Evolutionary conservation across 345 rosid genomes (phyloP), one percentile per base, ranked within the genome.

Genomic region (Noccaea bulbosa): DNA sequence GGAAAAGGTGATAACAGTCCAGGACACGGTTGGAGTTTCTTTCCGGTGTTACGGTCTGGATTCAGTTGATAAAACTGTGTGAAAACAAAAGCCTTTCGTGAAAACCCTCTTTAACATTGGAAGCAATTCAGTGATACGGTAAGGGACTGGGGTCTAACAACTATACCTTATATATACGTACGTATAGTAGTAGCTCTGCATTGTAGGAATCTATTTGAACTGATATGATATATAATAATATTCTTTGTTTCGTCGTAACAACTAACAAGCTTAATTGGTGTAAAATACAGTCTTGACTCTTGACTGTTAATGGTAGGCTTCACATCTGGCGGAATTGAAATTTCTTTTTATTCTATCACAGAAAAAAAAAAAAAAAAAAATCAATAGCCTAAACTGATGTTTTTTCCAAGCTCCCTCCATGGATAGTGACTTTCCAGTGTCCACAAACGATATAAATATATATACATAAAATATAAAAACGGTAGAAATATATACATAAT

Each of bases 31-130:
- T 93, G 98, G 98, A 81, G 83, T 50, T 90, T 93, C 83, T 90
- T 90, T 75, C 97, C 98, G 7, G 62, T 81, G 73, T 79, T 90
- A 67, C 88, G 85, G 80, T 88, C 95, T 39, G 87, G 85, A 63
- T 83, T 82, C 67, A 83, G 83, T 69, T 90, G 81, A 92, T 20
- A 72, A 72, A 7, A 51, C 14, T 22, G 41, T 41, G 4, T 24
- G 5, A 15, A 15, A 49, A 17, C 8, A n/a, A 37, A 16, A 34
- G 33, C 43, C 39, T 38, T 58, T 7, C n/a, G 5, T 41, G 37
- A 11, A 30, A 44, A 43, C 14, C 63, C 7, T 44, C 63, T 39
- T 15, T 65, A 60, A 73, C 66, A 65, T 39, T 24, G 53, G 62
- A 66, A 73, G 54, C 67, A 65, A 14, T 48, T 65, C 45, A 40